A percentile compares a stretch with the other conserved stretches of the same genome.
Conservation (phyloP, 2,329 filamentous ascomycete genomes). For the Leptographium radiaticola region DNA sequence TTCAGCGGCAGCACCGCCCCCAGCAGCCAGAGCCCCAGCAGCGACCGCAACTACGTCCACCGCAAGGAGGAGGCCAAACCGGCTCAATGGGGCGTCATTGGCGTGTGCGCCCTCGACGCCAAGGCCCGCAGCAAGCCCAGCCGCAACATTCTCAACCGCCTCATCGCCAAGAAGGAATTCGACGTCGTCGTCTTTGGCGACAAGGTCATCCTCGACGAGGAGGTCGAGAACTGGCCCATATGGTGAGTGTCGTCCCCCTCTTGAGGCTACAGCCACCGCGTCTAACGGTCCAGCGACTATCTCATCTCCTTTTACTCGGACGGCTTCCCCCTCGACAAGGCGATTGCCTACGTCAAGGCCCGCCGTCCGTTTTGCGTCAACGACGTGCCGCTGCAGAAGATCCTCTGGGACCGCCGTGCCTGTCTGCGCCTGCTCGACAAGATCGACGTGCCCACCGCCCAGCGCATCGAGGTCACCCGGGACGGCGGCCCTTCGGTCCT, state of each 20-base stretch:
- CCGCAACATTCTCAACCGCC: constrained; percentile 83
- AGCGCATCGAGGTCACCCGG: constrained; percentile 77
- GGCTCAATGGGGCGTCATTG: constrained; percentile 57
- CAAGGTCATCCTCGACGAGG: constrained; percentile 96
- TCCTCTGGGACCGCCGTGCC: constrained; percentile 88
- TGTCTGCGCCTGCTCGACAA: constrained; percentile 81
- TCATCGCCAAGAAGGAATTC: constrained; percentile 85
- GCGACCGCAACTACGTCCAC: constrained; percentile 40
- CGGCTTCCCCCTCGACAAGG: constrained; percentile 92
- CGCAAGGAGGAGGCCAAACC: constrained; percentile 49
- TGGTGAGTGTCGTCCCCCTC: constrained; percentile 40
- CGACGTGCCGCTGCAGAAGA: constrained; percentile 91
- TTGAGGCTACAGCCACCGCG: neutral
- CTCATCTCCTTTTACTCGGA: constrained; percentile 97
- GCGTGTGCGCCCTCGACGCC: constrained; percentile 87
- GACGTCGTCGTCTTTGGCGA: constrained; percentile 97
- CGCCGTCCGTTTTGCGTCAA: constrained; percentile 96
- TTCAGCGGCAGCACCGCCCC: constrained; percentile 73
- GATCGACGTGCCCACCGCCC: constrained; percentile 79
- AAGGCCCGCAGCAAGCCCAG: constrained; percentile 97
- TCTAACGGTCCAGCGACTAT: constrained; percentile 50
- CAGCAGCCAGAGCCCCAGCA: constrained; percentile 69
- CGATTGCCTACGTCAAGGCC: constrained; percentile 85
- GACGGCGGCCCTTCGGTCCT: constrained; percentile 78
- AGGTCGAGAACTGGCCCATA: constrained; percentile 89